Conservation (phyloP, 2,329 filamentous ascomycete species). For the Ophiostoma australiae region DNA sequence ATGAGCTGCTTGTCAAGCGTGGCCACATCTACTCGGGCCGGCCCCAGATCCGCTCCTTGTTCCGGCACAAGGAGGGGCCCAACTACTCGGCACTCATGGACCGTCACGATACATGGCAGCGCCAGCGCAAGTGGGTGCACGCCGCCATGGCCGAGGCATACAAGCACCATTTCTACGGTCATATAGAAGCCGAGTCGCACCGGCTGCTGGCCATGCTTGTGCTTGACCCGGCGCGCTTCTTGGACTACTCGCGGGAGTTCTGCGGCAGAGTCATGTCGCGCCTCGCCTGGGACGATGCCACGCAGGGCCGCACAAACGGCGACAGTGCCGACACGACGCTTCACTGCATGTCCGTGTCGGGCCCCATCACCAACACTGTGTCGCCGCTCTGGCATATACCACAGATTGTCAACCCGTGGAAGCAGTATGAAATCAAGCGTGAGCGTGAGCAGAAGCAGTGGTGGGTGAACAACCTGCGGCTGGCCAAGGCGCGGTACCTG, state of each 20-base stretch:
- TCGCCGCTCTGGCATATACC: constrained; percentile 46
- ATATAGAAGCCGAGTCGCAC: constrained; percentile 45
- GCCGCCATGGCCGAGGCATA: constrained; percentile 41
- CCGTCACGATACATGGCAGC: constrained; percentile 45
- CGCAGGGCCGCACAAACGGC: constrained; percentile 43
- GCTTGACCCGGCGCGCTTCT: constrained; percentile 44
- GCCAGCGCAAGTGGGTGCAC: constrained; percentile 49
- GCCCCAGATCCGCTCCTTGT: constrained; percentile 47
- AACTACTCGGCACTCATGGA: constrained; percentile 50
- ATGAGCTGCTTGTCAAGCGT: constrained; percentile 46
- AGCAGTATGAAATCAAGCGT: constrained; percentile 42
- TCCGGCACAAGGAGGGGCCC: constrained; percentile 46
- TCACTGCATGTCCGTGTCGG: constrained; percentile 49
- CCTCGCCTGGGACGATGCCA: constrained; percentile 47
- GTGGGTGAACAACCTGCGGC: constrained; percentile 43
- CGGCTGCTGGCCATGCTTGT: constrained; percentile 45
- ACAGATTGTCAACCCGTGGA: constrained; percentile 45
- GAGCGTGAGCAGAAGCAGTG: constrained; percentile 42
- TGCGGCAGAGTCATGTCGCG: constrained; percentile 48
- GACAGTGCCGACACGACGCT: constrained; percentile 45
- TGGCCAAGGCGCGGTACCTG: constrained; percentile 41
- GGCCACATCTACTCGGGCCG: constrained; percentile 48
- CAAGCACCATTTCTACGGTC: constrained; percentile 43
- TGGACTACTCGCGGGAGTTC: constrained; percentile 44
- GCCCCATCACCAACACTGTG: constrained; percentile 47